These are phyloP conservation scores for Leucocoprinus birnbaumii DNA, from an alignment of 768 basidiomycete genomes.

Conservation along the genomic window DNA sequence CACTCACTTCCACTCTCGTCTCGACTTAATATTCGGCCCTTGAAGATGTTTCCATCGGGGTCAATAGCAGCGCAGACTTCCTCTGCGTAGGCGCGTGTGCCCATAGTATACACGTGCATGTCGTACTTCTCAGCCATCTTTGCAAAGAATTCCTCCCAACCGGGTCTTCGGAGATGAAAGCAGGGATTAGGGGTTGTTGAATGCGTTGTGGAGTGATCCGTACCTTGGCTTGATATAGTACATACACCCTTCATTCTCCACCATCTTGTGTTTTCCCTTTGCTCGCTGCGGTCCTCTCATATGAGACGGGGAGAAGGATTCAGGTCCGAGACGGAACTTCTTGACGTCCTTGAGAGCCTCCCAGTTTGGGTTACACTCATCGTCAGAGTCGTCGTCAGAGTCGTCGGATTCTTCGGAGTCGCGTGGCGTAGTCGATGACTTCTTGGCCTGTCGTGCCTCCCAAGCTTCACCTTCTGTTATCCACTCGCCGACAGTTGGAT, in stretches of 20 bases:
- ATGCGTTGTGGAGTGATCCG: constrained; percentile 21
- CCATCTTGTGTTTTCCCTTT: constrained; percentile 60
- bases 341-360: constrained; percentile 88
- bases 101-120: constrained; percentile 99
- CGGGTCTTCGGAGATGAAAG: constrained; percentile 51
- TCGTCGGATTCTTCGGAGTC: constrained; percentile 37
- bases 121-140: constrained; percentile 80
- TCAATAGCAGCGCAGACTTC: constrained; percentile 94
- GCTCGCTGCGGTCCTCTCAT: constrained; percentile 33
- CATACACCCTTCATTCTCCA: constrained; percentile 82
- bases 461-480: constrained; percentile 81
- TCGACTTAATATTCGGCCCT: constrained; percentile 83
- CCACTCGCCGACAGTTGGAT: constrained; percentile 99
- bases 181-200: constrained; percentile 9
- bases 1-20: constrained; percentile 95
- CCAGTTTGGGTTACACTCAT: constrained; percentile 89
- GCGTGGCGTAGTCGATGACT: constrained; percentile 27
- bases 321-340: constrained; percentile 85
- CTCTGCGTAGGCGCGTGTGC: constrained; percentile 94
- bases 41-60: constrained; percentile 81
- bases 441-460: constrained; percentile 58
- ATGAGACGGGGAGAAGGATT: constrained; percentile 51
- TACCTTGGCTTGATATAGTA: constrained; percentile 99
- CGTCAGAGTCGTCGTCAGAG: constrained; percentile 40
- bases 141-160: constrained; percentile 76